Conservation (phyloP, 345 rosid genomes). For the Erucastrum elatum region DNA sequence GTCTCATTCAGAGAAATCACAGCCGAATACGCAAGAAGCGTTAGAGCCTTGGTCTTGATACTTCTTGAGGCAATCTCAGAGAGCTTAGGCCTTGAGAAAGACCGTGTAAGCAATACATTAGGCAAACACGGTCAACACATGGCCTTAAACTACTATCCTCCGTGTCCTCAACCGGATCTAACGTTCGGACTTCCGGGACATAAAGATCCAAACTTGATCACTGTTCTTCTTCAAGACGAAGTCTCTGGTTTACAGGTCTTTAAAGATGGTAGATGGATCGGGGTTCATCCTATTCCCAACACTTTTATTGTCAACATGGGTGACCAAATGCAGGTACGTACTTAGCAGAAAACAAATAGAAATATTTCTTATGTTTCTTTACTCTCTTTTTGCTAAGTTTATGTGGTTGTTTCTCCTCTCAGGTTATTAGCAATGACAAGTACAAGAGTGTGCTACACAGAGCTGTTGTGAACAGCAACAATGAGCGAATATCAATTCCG, state of each 20-base stretch:
- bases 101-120: constrained; percentile 41
- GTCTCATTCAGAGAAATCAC: constrained; percentile 58
- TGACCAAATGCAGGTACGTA: constrained; percentile 72
- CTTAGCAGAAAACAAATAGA: not conserved
- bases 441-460: constrained; percentile 68
- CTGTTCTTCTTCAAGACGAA: constrained; percentile 73
- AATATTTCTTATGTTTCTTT: not conserved
- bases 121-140: constrained; percentile 73
- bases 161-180: constrained; percentile 73
- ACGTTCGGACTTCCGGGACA: constrained; percentile 74
- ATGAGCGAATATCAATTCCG: constrained; percentile 53
- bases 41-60: constrained; percentile 50
- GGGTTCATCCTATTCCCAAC: constrained; percentile 60
- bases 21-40: constrained; percentile 52
- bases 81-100: constrained; percentile 57
- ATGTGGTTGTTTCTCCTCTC: not conserved
- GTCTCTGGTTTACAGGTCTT: constrained; percentile 72
- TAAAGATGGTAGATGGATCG: constrained; percentile 60
- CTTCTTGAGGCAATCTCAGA: constrained; percentile 75
- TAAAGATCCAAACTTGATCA: constrained; percentile 66
- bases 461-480: constrained; percentile 47
- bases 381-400: not conserved
- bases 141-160: constrained; percentile 83
- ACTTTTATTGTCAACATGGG: constrained; percentile 71
- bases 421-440: constrained; percentile 53